Evolutionary conservation across 179 eudicot genomes (phyloP), one percentile per base, ranked within the genome.

Genomic region (Kewa caespitosa): DNA sequence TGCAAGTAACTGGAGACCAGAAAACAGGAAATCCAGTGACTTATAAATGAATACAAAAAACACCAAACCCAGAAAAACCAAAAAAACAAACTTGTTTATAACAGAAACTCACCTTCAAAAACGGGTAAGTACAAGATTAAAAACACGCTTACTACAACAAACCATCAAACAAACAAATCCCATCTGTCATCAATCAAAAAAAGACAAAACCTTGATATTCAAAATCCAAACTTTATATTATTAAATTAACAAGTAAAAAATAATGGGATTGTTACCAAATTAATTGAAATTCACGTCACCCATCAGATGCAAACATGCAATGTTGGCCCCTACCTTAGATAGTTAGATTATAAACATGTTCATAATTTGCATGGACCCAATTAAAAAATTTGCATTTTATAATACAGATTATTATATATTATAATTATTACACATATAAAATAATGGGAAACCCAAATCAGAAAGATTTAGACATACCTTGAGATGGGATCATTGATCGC

Each of bases 81-180:
- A 27, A 59, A 13, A 31, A 23, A 37, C n/a, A n/a, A n/a, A n/a
- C n/a, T n/a, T n/a, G 68, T 3, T 34, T 7, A 11, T 63, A 34
- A 60, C 37, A 62, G 7, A 62, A 28, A 62, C 39, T 39, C 70
- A 63, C 75, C 72, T 38, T 28, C 39, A 7, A 37, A n/a, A 62
- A 64, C 76, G 18, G 68, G 38, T 60, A 64, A 23, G n/a, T 23
- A 48, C 48, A 50, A 39, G 76, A 59, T 46, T 65, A 30, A 13
- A 69, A 74, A 81, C 82, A 55, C 88, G 87, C 42, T 64, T 69
- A 73, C 81, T 78, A 42, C 61, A 73, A 57, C 74, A 79, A 84
- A 57, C 38, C 77, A 54, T 65, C 84, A 69, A 74, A n/a, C n/a
- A n/a, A n/a, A n/a, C 59, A 12, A 59, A 69, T 74, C 60, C 74